phyloP scores from a whole-genome alignment of 257 asterid genomes.

The Przewalskia tangutica region DNA sequence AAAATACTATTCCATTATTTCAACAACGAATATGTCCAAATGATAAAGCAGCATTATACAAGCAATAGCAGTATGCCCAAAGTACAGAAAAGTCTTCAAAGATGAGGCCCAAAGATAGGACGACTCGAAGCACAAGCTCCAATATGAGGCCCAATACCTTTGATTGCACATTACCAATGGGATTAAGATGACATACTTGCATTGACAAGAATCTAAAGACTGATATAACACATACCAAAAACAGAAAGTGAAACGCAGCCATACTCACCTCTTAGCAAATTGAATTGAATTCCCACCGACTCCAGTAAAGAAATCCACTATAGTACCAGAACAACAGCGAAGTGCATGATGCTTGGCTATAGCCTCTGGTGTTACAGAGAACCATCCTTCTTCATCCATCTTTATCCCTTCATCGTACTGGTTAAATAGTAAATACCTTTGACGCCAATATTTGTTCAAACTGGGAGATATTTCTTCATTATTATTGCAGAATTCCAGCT shows the following conservation, averaged over 20 bases:
- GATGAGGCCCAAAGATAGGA: background rate
- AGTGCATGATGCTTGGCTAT: conserved; percentile 82
- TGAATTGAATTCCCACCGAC: conserved; percentile 96
- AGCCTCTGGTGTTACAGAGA: conserved; percentile 83
- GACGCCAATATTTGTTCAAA: conserved; percentile 80
- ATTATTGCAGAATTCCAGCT: conserved; percentile 16
- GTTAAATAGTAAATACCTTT: conserved; percentile 69
- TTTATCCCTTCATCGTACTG: conserved; percentile 64
- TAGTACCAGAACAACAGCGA: conserved; percentile 66
- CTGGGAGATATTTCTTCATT: conserved; percentile 36
- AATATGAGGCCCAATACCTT: background rate
- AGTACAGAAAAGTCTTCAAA: background rate
- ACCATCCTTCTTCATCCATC: conserved; percentile 99
- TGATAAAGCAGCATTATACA: background rate
- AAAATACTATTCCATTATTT: background rate
- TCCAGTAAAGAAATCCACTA: conserved; percentile 81
- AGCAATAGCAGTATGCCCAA: background rate
- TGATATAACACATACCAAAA: background rate
- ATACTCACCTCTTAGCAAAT: conserved; percentile 60
- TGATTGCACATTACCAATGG: background rate
- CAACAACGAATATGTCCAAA: background rate
- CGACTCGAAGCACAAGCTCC: background rate
- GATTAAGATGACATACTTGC: background rate
- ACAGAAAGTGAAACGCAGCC: background rate
- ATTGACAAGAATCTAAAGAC: background rate